Evolutionary conservation across 1,284 basidiomycete species (phyloP), one percentile per base, ranked within the genome.

Genomic region (Papiliotrema flavescens): DNA sequence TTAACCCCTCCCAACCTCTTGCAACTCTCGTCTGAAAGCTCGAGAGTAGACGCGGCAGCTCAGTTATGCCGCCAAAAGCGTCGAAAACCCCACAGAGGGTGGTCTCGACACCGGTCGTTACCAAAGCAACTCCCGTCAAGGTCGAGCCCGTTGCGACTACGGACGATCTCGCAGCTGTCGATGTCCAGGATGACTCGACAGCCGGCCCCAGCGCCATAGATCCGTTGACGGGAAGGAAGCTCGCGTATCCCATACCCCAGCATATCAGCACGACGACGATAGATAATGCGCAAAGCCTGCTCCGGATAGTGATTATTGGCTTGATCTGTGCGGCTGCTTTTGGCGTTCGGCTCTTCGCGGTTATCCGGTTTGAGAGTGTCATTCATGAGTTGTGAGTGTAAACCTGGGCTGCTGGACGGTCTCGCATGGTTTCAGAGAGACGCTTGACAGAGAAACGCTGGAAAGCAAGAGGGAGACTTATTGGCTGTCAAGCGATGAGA

Each of bases 331-430:
- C 84, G 54, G 93, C 95, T 59, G 96, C 96, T 39, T 88, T 98
- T 69, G 87, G 93, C 36, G 95, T 92, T 55, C 86, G 96, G 73
- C 82, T 98, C 66, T 99, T 99, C 74, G 94, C 95, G 59, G 96
- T 99, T 65, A 82, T 98, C 62, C 91, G 98, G 64, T 96, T 97
- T 75, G 96, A 99, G 80, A 93, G 90, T 83, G 93, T 98, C 70
- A 98, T 98, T 68, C 95, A 98, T 78, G 95, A 98, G 81, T 97
- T 97, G 90, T 92, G 62, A 65, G 90, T 84, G 22, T n/a, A 48
- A 52, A 53, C 51, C 44, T 39, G 23, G 1, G 42, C 39, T 5
- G 19, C 15, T 20, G 17, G 23, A 5, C 23, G 17, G 0, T 2
- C 36, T 34, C 7, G 34, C 24, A 32, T 20, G 32, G 15, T 36